Evolutionary conservation across 306 rosid species (phyloP), one percentile per base, ranked within the genome.

Genomic region (Acacia melanoxylon): DNA sequence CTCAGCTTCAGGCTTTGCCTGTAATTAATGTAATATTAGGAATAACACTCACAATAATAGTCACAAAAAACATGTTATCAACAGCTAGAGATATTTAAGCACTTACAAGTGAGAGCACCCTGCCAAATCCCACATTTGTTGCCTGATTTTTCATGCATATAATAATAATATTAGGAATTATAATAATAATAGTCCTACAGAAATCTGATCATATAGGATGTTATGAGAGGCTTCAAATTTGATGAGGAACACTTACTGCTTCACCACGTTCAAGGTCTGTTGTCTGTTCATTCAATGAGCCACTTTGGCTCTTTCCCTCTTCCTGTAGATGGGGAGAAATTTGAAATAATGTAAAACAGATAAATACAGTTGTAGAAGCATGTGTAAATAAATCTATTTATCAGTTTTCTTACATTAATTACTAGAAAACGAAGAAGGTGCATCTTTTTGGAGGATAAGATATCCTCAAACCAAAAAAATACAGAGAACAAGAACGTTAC

Each of bases 1-100:
- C 71, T 91, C 90, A 33, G 85, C 90, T 76, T 91, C 96, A 42
- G 96, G 91, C 83, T 85, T 91, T 76, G 93, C 93, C 96, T 87
- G 81, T 54, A 75, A 81, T 77, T 40, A 66, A 75, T 46, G 37
- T 19, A 76, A 82, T 49, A 67, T 0, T 41, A 76, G 1, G 10
- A 76, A 27, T 4, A 31, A 82, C 24, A 75, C 58, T 44, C 72
- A 27, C 2, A 31, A 82, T 35, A 79, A 58, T 44, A 63, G 37
- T 63, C 19, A 27, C 68, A 27, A 25, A 22, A 25, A 63, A 40
- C 8, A 45, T 42, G 72, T 45, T 72, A 46, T 51, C 10, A 62
- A 27, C 52, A 48, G 52, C 44, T 22, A 69, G 8, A 13, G 31
- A 69, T 22, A 69, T 22, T 12, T 22, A 69, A 69, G 54, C 68